phyloP scores from a whole-genome alignment of 176 grass and related monocot genomes.

The Saccharum spontaneum region DNA sequence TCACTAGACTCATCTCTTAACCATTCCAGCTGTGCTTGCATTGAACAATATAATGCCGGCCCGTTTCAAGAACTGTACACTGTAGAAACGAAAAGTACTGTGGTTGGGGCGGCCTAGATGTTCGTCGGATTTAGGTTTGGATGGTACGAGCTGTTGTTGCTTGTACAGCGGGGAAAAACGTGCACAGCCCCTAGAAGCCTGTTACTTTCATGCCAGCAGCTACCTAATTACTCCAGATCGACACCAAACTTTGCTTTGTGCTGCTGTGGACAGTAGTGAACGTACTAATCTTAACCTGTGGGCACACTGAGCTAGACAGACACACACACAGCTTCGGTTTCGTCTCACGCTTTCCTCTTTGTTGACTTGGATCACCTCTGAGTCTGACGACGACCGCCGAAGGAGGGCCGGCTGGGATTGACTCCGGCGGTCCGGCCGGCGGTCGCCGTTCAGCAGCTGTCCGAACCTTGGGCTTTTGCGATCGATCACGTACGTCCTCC shows the following conservation, averaged over 20 bases:
- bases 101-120: not conserved
- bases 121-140: not conserved
- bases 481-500: not conserved
- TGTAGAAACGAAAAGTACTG: not conserved
- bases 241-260: not conserved
- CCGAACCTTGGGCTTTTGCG: slow-evolving; percentile 33
- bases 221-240: not conserved
- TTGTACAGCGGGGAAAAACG: not conserved
- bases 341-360: slow-evolving; percentile 15
- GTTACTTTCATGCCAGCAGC: not conserved
- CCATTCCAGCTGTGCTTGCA: no score
- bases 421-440: not conserved
- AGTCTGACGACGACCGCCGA: not conserved
- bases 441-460: not conserved
- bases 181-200: not conserved
- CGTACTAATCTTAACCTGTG: not conserved
- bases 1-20: no score
- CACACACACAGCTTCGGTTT: not conserved
- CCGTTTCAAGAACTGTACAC: not conserved
- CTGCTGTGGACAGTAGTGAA: not conserved
- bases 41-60: not conserved
- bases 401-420: not conserved
- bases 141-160: not conserved
- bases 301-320: not conserved
- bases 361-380: slow-evolving; percentile 17